Evolutionary conservation across 495 filamentous ascomycete species (phyloP).

Genomic region (Tuber microsphaerosporum): DNA sequence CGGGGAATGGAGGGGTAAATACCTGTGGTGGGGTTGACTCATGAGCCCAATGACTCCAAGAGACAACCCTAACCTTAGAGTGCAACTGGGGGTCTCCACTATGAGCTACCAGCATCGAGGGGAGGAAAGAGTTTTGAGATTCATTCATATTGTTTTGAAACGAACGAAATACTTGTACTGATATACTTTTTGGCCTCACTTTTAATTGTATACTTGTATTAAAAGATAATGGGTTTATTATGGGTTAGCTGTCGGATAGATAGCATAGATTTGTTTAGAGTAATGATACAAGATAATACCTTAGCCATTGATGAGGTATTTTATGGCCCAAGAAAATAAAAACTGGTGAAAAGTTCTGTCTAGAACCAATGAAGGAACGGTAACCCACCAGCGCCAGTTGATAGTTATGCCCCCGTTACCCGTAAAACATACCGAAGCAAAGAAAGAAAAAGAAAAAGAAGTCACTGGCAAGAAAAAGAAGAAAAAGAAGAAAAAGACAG

Average conservation of each 20-base stretch:
- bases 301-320: not conserved
- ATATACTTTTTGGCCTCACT: not conserved
- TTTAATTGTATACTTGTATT: not conserved
- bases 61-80: slow-evolving; percentile 24
- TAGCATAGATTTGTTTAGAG: not conserved
- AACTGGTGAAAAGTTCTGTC: not conserved
- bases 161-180: not conserved
- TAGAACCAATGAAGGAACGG: not conserved
- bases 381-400: not conserved
- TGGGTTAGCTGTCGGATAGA: not conserved
- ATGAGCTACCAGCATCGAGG: not conserved
- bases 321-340: not conserved
- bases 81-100: not conserved
- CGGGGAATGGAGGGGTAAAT: slow-evolving; percentile 29
- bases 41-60: slow-evolving; percentile 16
- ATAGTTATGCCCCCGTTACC: not conserved
- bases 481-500: not conserved
- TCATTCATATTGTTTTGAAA: not conserved
- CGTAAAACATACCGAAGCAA: not conserved
- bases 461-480: too few relatives aligned
- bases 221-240: not conserved
- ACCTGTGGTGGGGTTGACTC: slow-evolving; percentile 33
- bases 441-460: not conserved
- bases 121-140: not conserved
- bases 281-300: not conserved